Percentiles rank a stretch among this genome's conserved stretches.
Conservation (phyloP, 148 eudicot genomes). For the Vaccinium macrocarpon region DNA sequence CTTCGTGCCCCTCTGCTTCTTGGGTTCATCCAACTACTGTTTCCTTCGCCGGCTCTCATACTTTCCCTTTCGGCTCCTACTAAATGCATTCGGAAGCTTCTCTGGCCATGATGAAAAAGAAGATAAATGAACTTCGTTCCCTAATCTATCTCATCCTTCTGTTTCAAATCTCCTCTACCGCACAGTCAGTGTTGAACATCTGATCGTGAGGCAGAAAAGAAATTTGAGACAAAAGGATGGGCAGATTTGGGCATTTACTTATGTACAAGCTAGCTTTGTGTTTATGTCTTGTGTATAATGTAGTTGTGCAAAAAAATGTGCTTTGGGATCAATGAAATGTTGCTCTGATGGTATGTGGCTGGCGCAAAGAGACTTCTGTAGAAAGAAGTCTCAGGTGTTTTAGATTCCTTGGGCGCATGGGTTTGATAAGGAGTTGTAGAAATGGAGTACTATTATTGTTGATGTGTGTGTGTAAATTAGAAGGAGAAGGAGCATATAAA, state of each 20-base stretch:
- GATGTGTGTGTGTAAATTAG: not conserved
- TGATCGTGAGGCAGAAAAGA: not conserved
- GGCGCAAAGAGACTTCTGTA: not conserved
- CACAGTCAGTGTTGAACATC: not conserved
- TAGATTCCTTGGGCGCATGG: not conserved
- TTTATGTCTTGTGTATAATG: not conserved
- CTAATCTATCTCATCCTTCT: not conserved
- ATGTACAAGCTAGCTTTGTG: not conserved
- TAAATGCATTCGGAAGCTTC: slow-evolving; percentile 19
- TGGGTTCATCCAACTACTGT: not conserved
- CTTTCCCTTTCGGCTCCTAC: slow-evolving; percentile 20
- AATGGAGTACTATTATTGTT: not conserved
- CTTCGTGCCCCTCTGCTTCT: slow-evolving; percentile 27
- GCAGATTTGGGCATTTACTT: not conserved
- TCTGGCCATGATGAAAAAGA: not conserved
- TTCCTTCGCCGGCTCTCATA: slow-evolving; percentile 7
- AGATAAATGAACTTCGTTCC: not conserved
- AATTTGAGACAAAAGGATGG: not conserved
- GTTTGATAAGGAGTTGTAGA: not conserved
- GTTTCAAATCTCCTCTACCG: not conserved
- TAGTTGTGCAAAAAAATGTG: not conserved
- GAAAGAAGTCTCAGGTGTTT: not conserved
- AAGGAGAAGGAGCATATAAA: not conserved
- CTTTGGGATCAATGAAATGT: not conserved
- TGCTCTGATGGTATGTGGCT: not conserved